phyloP scores from a whole-genome alignment of 2,329 filamentous ascomycete species.

The Colletotrichum echinochloae region DNA sequence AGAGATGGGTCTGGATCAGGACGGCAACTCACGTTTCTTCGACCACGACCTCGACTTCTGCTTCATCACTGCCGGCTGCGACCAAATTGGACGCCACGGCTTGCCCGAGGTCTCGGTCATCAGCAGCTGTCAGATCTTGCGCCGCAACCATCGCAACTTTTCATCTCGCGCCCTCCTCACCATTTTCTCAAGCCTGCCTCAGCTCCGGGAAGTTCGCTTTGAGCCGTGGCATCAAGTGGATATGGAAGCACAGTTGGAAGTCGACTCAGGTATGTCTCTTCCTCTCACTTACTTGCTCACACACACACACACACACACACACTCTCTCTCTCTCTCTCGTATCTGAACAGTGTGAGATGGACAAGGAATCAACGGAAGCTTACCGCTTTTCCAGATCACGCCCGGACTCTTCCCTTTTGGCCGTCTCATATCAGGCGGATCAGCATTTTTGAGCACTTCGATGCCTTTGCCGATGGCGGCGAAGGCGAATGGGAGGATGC shows the following conservation, averaged over 20 bases:
- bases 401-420: constrained; percentile 42
- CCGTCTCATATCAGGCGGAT: constrained; percentile 41
- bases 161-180: constrained; percentile 41
- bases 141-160: constrained; percentile 43
- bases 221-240: constrained; percentile 44
- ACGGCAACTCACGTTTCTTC: constrained; percentile 45
- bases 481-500: constrained; percentile 37
- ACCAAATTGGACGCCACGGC: constrained; percentile 41
- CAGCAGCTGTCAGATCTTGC: constrained; percentile 41
- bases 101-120: constrained; percentile 43
- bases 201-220: constrained; percentile 39
- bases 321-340: neutral
- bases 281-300: no score
- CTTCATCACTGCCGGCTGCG: constrained; percentile 40
- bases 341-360: neutral
- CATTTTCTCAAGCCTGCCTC: constrained; percentile 43
- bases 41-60: constrained; percentile 44
- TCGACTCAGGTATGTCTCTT: constrained; percentile 35
- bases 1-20: constrained; percentile 42
- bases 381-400: constrained; percentile 36
- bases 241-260: constrained; percentile 39
- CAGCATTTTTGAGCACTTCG: constrained; percentile 44
- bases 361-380: neutral
- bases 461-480: constrained; percentile 30
- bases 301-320: no score